Evolutionary conservation across 345 rosid genomes (phyloP).

Genomic region (Erysimum cheiranthoides): DNA sequence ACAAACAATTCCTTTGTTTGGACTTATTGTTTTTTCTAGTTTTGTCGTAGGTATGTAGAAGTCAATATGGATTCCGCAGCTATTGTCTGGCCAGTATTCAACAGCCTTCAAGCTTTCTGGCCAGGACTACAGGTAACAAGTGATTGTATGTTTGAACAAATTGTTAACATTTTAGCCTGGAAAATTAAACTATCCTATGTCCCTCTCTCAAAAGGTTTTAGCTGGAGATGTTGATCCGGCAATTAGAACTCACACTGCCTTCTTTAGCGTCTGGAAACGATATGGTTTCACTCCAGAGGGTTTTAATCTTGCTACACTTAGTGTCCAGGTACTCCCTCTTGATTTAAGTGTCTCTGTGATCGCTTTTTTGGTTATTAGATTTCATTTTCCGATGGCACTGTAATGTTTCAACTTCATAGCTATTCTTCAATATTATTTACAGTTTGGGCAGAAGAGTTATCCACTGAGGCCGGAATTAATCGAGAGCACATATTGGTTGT

Average conservation of each 20-base stretch:
- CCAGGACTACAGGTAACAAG: conserved; percentile 93
- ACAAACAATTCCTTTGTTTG: conserved; percentile 36
- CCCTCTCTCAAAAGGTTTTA: conserved; percentile 68
- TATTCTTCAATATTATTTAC: conserved; percentile 38
- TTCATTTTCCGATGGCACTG: neutral
- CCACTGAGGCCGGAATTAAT: conserved; percentile 96
- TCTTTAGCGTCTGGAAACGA: conserved; percentile 93
- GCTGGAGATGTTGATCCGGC: conserved; percentile 98
- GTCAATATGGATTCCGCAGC: conserved; percentile 99
- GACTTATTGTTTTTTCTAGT: conserved; percentile 40
- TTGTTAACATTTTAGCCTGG: neutral
- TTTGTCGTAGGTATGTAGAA: conserved; percentile 83
- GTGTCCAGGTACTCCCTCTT: conserved; percentile 47
- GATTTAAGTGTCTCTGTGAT: neutral
- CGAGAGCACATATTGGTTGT: conserved; percentile 98
- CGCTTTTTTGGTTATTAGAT: neutral
- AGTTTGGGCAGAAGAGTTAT: conserved; percentile 96
- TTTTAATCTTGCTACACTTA: conserved; percentile 85
- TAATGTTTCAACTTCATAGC: conserved; percentile 23
- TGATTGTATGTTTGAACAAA: conserved; percentile 9
- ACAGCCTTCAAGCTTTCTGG: conserved; percentile 99
- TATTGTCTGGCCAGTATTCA: conserved; percentile 94
- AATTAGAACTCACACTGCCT: conserved; percentile 94
- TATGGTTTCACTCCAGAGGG: conserved; percentile 98
- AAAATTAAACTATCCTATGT: conserved; percentile 11